phyloP scores from a whole-genome alignment of 2,329 filamentous ascomycete species.

The Ascochyta viciae-villosae region DNA sequence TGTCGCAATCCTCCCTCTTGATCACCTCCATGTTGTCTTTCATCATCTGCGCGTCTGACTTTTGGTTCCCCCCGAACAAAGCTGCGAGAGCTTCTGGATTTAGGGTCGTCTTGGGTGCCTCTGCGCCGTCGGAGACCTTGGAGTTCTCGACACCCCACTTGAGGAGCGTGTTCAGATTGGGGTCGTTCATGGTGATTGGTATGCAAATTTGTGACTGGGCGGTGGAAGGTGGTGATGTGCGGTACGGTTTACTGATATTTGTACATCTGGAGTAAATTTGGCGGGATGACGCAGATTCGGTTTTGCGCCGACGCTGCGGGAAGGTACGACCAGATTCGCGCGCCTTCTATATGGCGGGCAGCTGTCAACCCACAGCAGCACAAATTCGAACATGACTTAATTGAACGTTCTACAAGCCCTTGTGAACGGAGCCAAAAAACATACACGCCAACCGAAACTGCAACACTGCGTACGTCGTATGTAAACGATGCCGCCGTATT shows the following conservation, averaged over 20 bases:
- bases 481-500: neutral
- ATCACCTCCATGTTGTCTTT: slow-evolving; percentile 81
- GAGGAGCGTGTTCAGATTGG: slow-evolving; percentile 76
- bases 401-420: neutral
- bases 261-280: slow-evolving; percentile 31
- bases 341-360: slow-evolving; percentile 27
- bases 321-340: slow-evolving; percentile 33
- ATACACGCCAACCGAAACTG: neutral
- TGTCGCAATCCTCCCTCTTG: slow-evolving; percentile 54
- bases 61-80: slow-evolving; percentile 71
- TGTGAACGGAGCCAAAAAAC: neutral
- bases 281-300: slow-evolving; percentile 32
- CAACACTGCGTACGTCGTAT: neutral
- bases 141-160: slow-evolving; percentile 79
- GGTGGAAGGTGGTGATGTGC: slow-evolving; percentile 12
- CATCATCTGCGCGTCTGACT: slow-evolving; percentile 91
- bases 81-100: slow-evolving; percentile 74
- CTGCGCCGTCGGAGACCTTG: slow-evolving; percentile 45
- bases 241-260: slow-evolving; percentile 12
- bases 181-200: slow-evolving; percentile 59
- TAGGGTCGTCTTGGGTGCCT: slow-evolving; percentile 55
- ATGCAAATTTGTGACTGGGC: neutral
- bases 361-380: slow-evolving; percentile 15
- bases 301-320: slow-evolving; percentile 21
- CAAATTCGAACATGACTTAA: neutral